These are phyloP conservation scores for Mycena latifolia DNA, from an alignment of 768 basidiomycete species.

Conservation along the genomic window DNA sequence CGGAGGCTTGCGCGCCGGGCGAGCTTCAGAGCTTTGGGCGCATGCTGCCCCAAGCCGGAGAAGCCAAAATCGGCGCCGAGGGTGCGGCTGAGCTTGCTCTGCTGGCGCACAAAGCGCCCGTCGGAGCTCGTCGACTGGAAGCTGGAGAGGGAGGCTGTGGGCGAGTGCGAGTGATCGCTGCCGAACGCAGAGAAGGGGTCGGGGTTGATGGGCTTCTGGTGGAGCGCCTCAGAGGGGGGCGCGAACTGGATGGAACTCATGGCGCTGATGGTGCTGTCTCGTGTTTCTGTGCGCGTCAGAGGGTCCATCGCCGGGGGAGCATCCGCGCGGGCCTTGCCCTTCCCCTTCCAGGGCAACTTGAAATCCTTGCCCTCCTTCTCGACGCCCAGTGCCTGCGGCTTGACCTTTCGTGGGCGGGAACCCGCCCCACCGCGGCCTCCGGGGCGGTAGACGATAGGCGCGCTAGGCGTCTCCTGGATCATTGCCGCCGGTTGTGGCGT, in stretches of 20 bases:
- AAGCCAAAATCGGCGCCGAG: conserved; percentile 11
- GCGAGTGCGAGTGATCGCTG: too few species aligned
- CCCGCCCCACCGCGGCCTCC: conserved; percentile 30
- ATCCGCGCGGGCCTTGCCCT: conserved; percentile 12
- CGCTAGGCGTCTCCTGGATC: conserved; percentile 4
- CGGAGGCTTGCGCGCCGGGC: neutral
- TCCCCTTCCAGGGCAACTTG: conserved; percentile 25
- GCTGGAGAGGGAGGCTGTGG: too few species aligned
- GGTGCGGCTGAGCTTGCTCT: too few species aligned
- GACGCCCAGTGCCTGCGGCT: neutral
- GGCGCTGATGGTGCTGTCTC: conserved; percentile 6
- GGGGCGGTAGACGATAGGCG: conserved; percentile 12
- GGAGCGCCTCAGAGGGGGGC: neutral
- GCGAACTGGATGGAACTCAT: conserved; percentile 12
- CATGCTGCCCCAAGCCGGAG: too few species aligned
- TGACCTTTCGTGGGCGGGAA: conserved; percentile 20
- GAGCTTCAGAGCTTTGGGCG: too few species aligned
- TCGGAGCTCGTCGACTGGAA: too few species aligned
- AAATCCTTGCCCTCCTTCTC: neutral
- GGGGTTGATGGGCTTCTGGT: conserved; percentile 8
- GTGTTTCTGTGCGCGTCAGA: conserved; percentile 24
- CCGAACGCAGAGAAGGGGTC: conserved; percentile 5
- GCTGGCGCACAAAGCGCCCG: too few species aligned
- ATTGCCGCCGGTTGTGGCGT: neutral
- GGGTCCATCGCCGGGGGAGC: neutral